Evolutionary conservation across 257 asterid species (phyloP), one percentile per base, ranked within the genome.

Genomic region (Linderniella brevidens): DNA sequence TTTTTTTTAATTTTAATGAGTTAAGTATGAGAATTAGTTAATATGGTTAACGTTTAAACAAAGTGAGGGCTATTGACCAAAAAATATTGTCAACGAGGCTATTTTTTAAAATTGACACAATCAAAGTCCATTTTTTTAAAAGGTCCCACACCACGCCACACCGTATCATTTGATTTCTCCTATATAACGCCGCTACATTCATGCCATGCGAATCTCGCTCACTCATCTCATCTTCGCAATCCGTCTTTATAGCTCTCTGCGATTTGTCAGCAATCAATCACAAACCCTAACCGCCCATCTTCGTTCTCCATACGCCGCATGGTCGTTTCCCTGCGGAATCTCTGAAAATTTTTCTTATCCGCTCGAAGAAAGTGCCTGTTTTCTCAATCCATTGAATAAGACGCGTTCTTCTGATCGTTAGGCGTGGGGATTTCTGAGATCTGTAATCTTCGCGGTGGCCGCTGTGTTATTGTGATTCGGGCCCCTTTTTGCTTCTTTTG

Each of bases 371-470:
- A 6, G 3, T 25, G 32, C 19, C 17, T 46, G 55, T 49, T n/a
- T 52, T n/a, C 3, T 41, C 51, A 39, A 35, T 46, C 25, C 14
- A 25, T 15, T 35, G 41, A 41, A 38, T 20, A 14, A 48, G 54
- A 29, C 19, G 39, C 14, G 68, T 71, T 69, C 96, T 80, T 80
- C 93, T 88, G 94, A 88, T 67, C 72, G 80, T 72, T 66, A 77
- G 94, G 75, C 38, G 92, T 90, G 98, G 93, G 96, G 87, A 78
- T 81, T 58, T 74, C 72, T 19, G 77, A 49, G 45, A 64, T 64
- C 15, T 52, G 68, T 75, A 58, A 59, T 38, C 55, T 68, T 51
- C 70, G 52, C 53, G 19, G 64, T 56, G 85, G 79, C 68, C 16
- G 46, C 63, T 58, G 65, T 69, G 67, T 35, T 76, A 62, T 72